Evolutionary conservation across 805 yeast species (phyloP).

Genomic region (Candida krabiensis): DNA sequence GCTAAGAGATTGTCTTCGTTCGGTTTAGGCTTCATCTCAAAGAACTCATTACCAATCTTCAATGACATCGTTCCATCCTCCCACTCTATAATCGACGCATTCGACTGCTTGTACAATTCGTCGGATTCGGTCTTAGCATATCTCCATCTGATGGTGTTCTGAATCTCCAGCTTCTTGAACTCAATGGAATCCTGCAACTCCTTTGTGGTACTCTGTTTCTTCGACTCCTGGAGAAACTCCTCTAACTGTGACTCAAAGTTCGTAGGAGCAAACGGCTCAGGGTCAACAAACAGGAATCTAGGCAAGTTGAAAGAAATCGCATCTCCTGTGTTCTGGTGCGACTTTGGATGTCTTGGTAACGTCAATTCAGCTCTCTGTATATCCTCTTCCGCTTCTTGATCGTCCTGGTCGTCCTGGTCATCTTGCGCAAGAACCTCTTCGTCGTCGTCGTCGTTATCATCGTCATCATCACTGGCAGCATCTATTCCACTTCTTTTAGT

Average conservation of each 20-base stretch:
- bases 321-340: slow-evolving; percentile 38
- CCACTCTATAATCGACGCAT: slow-evolving; percentile 91
- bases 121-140: slow-evolving; percentile 72
- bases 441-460: slow-evolving; percentile 36
- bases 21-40: slow-evolving; percentile 69
- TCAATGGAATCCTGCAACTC: slow-evolving; percentile 51
- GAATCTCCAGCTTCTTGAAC: slow-evolving; percentile 31
- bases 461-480: slow-evolving; percentile 34
- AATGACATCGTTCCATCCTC: slow-evolving; percentile 86
- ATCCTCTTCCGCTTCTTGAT: slow-evolving; percentile 32
- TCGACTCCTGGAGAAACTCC: slow-evolving; percentile 39
- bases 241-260: slow-evolving; percentile 47
- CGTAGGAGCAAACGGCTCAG: slow-evolving; percentile 81
- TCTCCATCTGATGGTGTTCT: slow-evolving; percentile 90
- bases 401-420: slow-evolving; percentile 32
- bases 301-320: slow-evolving; percentile 64
- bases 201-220: slow-evolving; percentile 42
- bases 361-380: slow-evolving; percentile 37
- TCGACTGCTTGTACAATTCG: slow-evolving; percentile 80
- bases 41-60: slow-evolving; percentile 83
- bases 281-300: slow-evolving; percentile 76
- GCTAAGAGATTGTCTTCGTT: slow-evolving; percentile 72
- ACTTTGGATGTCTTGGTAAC: slow-evolving; percentile 52
- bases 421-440: slow-evolving; percentile 24
- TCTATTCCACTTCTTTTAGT: slow-evolving; percentile 14